phyloP scores from a whole-genome alignment of 352 stramenopile genomes.

The Phytophthora pseudosyringae region DNA sequence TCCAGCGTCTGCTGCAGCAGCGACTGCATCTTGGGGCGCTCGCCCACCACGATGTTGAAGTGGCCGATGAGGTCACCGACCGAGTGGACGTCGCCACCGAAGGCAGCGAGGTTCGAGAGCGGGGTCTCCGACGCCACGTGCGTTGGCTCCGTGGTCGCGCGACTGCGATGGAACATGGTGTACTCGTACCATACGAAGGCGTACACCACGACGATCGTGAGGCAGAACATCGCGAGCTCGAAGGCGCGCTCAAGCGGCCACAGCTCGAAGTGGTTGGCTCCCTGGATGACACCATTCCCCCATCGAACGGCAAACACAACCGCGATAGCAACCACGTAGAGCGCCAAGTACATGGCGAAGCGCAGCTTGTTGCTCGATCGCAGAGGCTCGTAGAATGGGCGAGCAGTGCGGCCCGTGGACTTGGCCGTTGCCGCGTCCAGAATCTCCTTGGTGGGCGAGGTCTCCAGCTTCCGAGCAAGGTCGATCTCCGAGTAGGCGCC shows the following conservation, averaged over 20 bases:
- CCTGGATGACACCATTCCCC: constrained; percentile 60
- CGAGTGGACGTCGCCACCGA: constrained; percentile 46
- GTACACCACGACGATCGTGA: constrained; percentile 54
- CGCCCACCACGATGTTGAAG: constrained; percentile 38
- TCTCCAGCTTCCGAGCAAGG: constrained; percentile 30
- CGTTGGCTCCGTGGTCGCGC: constrained; percentile 18
- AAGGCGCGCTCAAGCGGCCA: constrained; percentile 65
- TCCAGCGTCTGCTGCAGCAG: constrained; percentile 38
- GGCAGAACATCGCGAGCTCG: constrained; percentile 50
- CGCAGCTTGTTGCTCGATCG: constrained; percentile 47
- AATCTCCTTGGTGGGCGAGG: constrained; percentile 11
- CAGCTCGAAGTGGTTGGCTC: constrained; percentile 49
- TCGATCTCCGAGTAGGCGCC: constrained; percentile 31
- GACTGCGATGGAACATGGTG: constrained; percentile 25
- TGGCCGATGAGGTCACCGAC: constrained; percentile 46
- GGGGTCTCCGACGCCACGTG: constrained; percentile 8
- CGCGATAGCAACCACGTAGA: constrained; percentile 47
- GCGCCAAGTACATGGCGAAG: constrained; percentile 43
- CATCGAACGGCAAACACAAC: constrained; percentile 45
- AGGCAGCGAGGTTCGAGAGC: constrained; percentile 15
- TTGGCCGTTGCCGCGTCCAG: constrained; percentile 19
- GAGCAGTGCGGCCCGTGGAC: constrained; percentile 19
- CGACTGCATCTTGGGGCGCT: constrained; percentile 43
- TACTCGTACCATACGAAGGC: constrained; percentile 61
- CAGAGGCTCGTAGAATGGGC: constrained; percentile 64